Evolutionary conservation across 495 filamentous ascomycete genomes (phyloP).

Genomic region (Trichocladium antarcticum): DNA sequence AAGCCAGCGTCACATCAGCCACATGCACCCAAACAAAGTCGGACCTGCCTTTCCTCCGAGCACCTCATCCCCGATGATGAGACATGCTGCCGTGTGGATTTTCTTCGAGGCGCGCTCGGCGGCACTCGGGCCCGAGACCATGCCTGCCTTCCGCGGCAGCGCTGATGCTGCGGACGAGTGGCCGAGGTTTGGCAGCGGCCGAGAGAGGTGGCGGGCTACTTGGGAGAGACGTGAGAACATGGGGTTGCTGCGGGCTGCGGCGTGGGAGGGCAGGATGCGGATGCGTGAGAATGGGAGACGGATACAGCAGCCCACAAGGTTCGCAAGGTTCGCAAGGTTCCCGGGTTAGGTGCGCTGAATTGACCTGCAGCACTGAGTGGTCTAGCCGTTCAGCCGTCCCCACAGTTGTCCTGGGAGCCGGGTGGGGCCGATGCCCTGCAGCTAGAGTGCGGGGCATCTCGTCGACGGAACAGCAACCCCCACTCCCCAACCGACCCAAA

Average conservation of each 20-base stretch:
- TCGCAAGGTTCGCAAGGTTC: too few species aligned
- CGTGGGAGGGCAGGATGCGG: too few species aligned
- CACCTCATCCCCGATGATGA: constrained; percentile 96
- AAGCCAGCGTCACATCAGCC: neutral
- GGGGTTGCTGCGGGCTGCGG: too few species aligned
- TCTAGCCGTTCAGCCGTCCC: too few species aligned
- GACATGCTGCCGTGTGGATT: constrained; percentile 82
- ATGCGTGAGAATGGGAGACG: too few species aligned
- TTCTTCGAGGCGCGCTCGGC: constrained; percentile 45
- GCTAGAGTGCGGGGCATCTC: constrained; percentile 1
- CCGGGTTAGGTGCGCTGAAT: too few species aligned
- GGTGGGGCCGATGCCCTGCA: too few species aligned
- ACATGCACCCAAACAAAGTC: neutral
- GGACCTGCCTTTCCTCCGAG: constrained; percentile 78
- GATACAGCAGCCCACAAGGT: too few species aligned
- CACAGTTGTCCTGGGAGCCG: too few species aligned
- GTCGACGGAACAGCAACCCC: neutral
- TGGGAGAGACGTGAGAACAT: constrained; percentile 73
- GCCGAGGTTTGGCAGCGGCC: constrained; percentile 45
- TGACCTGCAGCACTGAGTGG: too few species aligned
- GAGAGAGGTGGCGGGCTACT: constrained; percentile 59
- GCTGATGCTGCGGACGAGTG: constrained; percentile 36
- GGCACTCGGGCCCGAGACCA: constrained; percentile 39
- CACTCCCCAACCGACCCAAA: neutral
- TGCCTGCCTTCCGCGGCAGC: constrained; percentile 26